These are phyloP conservation scores for Acanthamoeba sp. DNA, from an alignment of 208 protist genomes.

Conservation along the genomic window DNA sequence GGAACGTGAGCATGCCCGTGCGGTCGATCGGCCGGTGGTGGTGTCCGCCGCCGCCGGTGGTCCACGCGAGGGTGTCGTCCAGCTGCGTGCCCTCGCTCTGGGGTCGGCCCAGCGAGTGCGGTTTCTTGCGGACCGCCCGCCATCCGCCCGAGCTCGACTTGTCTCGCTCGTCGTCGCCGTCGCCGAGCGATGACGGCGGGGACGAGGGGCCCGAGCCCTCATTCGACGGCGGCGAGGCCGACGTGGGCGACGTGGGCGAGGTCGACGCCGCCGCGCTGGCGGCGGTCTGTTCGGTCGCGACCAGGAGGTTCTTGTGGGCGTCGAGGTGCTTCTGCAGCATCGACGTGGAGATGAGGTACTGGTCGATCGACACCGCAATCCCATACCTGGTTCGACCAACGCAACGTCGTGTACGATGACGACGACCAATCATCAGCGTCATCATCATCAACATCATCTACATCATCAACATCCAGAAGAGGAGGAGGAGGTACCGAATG, in stretches of 20 bases:
- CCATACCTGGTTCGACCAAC: neutral
- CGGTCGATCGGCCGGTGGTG: neutral
- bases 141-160: too few relatives aligned
- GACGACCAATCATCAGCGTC: neutral
- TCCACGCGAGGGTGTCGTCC: neutral
- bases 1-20: slow-evolving; percentile 7
- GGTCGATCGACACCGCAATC: slow-evolving; percentile 66
- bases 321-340: slow-evolving; percentile 66
- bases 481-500: slow-evolving; percentile 5
- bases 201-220: too few relatives aligned
- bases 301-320: slow-evolving; percentile 3
- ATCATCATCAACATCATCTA: too few relatives aligned
- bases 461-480: neutral
- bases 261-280: neutral
- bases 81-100: neutral
- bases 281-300: neutral
- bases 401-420: neutral
- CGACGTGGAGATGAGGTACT: slow-evolving; percentile 67
- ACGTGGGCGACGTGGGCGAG: neutral
- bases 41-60: neutral
- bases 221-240: neutral
- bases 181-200: neutral
- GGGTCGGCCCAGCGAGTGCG: neutral
- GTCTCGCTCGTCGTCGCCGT: neutral
- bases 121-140: slow-evolving; percentile 20